Base-by-base conservation (phyloP, 1,139 yeast genomes). In the Blastobotrys capitulatus region DNA sequence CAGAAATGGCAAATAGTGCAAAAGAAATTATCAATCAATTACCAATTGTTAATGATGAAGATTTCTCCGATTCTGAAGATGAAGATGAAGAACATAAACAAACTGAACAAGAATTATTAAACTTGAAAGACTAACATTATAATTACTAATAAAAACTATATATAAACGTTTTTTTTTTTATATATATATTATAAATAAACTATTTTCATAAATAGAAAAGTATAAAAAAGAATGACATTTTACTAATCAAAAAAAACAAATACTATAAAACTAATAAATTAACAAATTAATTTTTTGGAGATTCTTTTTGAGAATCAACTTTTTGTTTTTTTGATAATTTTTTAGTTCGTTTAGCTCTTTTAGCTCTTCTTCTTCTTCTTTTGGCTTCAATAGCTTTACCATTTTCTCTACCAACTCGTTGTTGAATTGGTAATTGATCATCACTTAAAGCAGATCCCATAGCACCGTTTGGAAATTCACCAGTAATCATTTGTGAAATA, bases 21-120 rank as follows among this genome's bases (percentile, higher is more conserved):
- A 39, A 44, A 6, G 64, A 59, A n/a, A 47, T 60, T 46, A 55
- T 63, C 31, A 64, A 70, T 7, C 68, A 64, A 47, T 67, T 79
- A 20, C 73, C 78, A 64, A 52, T 53, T 43, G 59, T 60, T 37
- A 48, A 35, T 10, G 56, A 54, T 19, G 64, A 55, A 32, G 62
- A 61, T 32, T 60, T 52, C 40, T 53, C 58, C 12, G 60, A 59
- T 38, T 54, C 60, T 19, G 64, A 60, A 38, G 59, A 56, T 31
- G 58, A 52, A 13, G 53, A 53, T 10, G 54, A 53, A n/a, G n/a
- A n/a, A n/a, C n/a, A n/a, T n/a, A n/a, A n/a, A n/a, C n/a, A n/a
- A n/a, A n/a, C n/a, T n/a, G n/a, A n/a, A n/a, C n/a, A n/a, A n/a
- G n/a, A n/a, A n/a, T n/a, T n/a, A n/a, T n/a, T n/a, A n/a, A n/a